Evolutionary conservation across 1,284 basidiomycete genomes (phyloP).

Genomic region (Caloboletus firmus): DNA sequence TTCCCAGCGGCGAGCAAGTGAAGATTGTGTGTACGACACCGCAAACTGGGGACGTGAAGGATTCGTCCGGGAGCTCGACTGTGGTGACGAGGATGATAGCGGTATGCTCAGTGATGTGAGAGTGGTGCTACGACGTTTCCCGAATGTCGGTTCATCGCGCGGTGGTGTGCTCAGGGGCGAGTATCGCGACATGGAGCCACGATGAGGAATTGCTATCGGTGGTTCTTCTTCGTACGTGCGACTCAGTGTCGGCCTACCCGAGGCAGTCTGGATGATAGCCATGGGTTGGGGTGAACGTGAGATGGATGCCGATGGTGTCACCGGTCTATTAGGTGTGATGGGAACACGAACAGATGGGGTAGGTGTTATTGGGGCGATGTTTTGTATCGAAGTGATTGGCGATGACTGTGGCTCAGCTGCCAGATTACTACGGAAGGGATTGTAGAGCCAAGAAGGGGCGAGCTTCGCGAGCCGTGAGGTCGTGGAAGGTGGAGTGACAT

Average conservation of each 20-base stretch:
- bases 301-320: constrained; percentile 30
- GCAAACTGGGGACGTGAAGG: constrained; percentile 61
- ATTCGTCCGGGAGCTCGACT: constrained; percentile 50
- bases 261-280: constrained; percentile 50
- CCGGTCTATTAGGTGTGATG: constrained; percentile 29
- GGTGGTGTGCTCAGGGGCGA: constrained; percentile 69
- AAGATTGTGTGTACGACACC: constrained; percentile 61
- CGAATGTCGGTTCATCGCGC: constrained; percentile 56
- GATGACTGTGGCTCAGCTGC: constrained; percentile 60
- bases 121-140: constrained; percentile 54
- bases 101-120: constrained; percentile 43
- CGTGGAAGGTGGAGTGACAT: constrained; percentile 26
- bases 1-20: constrained; percentile 84
- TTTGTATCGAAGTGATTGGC: constrained; percentile 37
- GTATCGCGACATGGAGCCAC: constrained; percentile 47
- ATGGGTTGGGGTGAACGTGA: constrained; percentile 50
- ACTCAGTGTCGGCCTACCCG: constrained; percentile 44
- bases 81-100: constrained; percentile 50
- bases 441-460: constrained; percentile 73
- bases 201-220: constrained; percentile 40
- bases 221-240: constrained; percentile 59
- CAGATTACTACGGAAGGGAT: constrained; percentile 60
- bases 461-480: constrained; percentile 54
- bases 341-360: constrained; percentile 32
- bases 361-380: constrained; percentile 33